Evolutionary conservation across 1,284 basidiomycete species (phyloP).

Genomic region (Cystobasidium pallidum): DNA sequence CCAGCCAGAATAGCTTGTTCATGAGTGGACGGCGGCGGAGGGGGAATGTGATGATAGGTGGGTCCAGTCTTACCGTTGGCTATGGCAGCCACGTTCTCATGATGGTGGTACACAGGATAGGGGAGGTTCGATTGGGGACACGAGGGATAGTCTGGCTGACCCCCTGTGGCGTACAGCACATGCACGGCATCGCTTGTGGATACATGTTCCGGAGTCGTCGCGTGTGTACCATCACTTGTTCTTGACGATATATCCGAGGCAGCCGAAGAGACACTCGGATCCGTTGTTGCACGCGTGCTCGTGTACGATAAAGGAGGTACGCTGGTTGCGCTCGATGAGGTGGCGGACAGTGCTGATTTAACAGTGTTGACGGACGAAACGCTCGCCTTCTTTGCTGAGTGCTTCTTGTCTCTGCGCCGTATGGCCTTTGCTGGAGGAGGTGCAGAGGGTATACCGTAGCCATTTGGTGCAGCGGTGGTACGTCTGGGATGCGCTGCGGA

Average conservation of each 20-base stretch:
- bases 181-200: neutral
- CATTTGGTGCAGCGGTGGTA: neutral
- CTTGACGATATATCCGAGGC: constrained; percentile 22
- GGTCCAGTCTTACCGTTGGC: constrained; percentile 4
- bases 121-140: constrained; percentile 8
- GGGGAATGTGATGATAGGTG: neutral
- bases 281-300: neutral
- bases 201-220: constrained; percentile 16
- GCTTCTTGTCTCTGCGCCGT: neutral
- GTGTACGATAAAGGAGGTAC: neutral
- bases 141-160: neutral
- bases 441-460: neutral
- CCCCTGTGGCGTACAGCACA: constrained; percentile 14
- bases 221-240: constrained; percentile 18
- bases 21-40: neutral
- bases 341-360: neutral
- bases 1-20: neutral
- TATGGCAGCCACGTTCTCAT: neutral
- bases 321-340: neutral
- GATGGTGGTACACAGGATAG: constrained; percentile 10
- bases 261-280: constrained; percentile 22
- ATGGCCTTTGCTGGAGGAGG: neutral
- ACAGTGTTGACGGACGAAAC: constrained; percentile 6
- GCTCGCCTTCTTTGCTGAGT: neutral
- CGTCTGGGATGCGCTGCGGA: too few species aligned